These are phyloP conservation scores for Colletotrichum noveboracense DNA, from an alignment of 2,329 filamentous ascomycete genomes.

Conservation along the genomic window DNA sequence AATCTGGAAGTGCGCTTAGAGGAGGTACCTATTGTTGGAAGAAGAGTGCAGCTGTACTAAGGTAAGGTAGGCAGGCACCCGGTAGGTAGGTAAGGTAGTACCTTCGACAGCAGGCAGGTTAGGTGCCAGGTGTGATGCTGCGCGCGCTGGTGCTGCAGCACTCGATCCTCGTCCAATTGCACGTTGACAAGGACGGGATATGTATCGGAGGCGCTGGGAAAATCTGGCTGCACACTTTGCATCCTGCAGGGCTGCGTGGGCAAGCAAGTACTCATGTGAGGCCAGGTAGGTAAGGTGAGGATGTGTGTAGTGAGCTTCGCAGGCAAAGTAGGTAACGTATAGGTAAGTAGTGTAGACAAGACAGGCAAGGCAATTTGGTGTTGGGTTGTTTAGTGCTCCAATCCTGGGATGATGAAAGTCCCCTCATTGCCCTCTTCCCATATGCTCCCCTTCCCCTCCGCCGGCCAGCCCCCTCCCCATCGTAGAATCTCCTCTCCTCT, in stretches of 20 bases:
- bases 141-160: background rate
- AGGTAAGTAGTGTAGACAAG: background rate
- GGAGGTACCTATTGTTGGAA: background rate
- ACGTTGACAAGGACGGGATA: background rate
- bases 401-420: conserved; percentile 24
- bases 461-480: conserved; percentile 10
- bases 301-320: background rate
- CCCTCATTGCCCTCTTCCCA: conserved; percentile 25
- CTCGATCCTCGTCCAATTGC: background rate
- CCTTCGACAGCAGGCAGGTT: background rate
- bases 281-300: background rate
- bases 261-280: background rate
- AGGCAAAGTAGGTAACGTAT: background rate
- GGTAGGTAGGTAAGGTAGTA: background rate
- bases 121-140: conserved; percentile 1
- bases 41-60: background rate
- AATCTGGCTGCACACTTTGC: background rate
- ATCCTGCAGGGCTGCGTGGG: background rate
- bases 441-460: conserved; percentile 12
- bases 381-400: background rate
- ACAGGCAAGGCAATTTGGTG: background rate
- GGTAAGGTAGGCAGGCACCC: background rate
- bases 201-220: background rate
- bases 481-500: conserved; percentile 12
- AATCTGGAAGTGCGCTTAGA: background rate